Conservation (phyloP, 176 grass and related monocot genomes). For the Miscanthus lutarioriparius region DNA sequence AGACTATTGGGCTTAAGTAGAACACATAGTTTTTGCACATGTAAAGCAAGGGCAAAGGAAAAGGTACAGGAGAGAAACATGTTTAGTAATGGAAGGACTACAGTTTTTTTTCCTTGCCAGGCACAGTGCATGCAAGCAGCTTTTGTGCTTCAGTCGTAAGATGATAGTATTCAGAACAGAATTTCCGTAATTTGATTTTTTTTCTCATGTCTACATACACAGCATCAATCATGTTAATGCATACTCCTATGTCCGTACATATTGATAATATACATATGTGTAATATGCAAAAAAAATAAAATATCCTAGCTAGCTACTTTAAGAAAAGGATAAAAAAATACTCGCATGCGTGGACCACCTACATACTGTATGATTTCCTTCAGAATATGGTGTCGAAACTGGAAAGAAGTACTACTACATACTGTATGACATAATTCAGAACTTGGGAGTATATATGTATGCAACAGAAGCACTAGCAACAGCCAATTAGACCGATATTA, state of each 20-base stretch:
- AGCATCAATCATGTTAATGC: background rate
- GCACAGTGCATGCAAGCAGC: background rate
- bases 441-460: background rate
- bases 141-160: background rate
- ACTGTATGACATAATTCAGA: no score
- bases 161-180: background rate
- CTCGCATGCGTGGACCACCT: background rate
- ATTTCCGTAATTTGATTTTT: background rate
- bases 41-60: conserved; percentile 35
- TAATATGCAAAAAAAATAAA: background rate
- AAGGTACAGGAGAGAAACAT: background rate
- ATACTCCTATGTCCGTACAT: background rate
- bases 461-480: background rate
- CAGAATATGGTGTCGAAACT: no score
- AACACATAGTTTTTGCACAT: conserved; percentile 24
- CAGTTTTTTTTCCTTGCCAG: background rate
- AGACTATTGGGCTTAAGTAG: background rate
- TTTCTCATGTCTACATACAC: background rate
- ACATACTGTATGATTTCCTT: no score
- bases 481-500: background rate
- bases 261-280: background rate
- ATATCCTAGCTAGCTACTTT: background rate
- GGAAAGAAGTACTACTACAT: no score
- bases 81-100: conserved; percentile 17
- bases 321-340: background rate